These are phyloP conservation scores for Neurospora discreta DNA, from an alignment of 495 filamentous ascomycete genomes.

Conservation along the genomic window DNA sequence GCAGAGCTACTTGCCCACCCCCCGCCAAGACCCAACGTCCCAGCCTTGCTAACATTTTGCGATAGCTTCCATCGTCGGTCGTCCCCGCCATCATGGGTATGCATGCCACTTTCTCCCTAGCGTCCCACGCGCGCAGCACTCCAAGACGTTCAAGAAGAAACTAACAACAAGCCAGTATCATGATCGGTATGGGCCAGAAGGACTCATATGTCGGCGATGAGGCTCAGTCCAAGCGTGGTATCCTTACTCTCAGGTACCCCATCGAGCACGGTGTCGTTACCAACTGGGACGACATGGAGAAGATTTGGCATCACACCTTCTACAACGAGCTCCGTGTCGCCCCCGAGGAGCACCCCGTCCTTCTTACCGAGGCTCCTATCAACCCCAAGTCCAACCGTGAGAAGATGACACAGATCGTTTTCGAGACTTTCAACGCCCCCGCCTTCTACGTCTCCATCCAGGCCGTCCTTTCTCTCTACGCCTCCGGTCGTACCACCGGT, in stretches of 20 bases:
- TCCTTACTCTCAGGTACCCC: slow-evolving; percentile 96
- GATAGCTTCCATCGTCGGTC: slow-evolving; percentile 95
- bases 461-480: slow-evolving; percentile 97
- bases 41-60: slow-evolving; percentile 10
- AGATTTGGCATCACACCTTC: slow-evolving; percentile 99
- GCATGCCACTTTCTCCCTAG: slow-evolving; percentile 14
- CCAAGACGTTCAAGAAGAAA: not conserved
- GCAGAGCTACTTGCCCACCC: slow-evolving; percentile 1
- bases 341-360: slow-evolving; percentile 98
- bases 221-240: slow-evolving; percentile 98
- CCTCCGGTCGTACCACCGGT: slow-evolving; percentile 99
- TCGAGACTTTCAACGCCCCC: slow-evolving; percentile 99
- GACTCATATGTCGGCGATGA: slow-evolving; percentile 99
- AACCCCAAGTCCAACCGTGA: slow-evolving; percentile 99
- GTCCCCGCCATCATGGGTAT: slow-evolving; percentile 99
- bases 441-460: slow-evolving; percentile 99
- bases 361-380: slow-evolving; percentile 98
- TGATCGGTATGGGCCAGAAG: slow-evolving; percentile 99
- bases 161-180: slow-evolving; percentile 59
- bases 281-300: slow-evolving; percentile 99
- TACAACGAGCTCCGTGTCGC: slow-evolving; percentile 99
- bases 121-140: not conserved
- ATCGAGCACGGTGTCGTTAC: slow-evolving; percentile 99
- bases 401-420: slow-evolving; percentile 99
- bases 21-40: not conserved